These are phyloP conservation scores for Diaporthe capsici DNA, from an alignment of 2,329 filamentous ascomycete genomes.

Conservation along the genomic window DNA sequence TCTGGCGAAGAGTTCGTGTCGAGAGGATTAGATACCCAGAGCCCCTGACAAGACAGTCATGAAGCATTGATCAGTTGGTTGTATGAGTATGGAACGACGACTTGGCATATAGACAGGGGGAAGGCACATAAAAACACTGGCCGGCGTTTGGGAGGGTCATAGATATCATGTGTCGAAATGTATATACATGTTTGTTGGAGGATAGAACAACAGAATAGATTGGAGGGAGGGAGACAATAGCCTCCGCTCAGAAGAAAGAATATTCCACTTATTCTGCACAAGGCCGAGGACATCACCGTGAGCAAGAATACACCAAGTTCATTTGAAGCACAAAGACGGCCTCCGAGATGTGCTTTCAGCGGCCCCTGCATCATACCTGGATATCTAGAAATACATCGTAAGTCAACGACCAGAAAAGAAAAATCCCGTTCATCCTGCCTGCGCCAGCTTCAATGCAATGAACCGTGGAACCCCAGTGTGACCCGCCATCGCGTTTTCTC, in stretches of 20 bases:
- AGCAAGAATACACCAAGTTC: not conserved
- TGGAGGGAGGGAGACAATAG: not conserved
- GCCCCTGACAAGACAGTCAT: slow-evolving; percentile 25
- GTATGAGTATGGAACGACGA: slow-evolving; percentile 38
- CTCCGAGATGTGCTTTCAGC: slow-evolving; percentile 14
- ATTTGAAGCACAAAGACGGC: not conserved
- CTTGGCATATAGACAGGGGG: slow-evolving; percentile 39
- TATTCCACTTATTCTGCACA: not conserved
- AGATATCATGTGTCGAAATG: slow-evolving; percentile 29
- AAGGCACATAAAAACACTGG: slow-evolving; percentile 30
- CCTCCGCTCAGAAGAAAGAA: slow-evolving; percentile 19
- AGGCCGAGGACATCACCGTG: not conserved
- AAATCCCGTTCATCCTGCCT: slow-evolving; percentile 34
- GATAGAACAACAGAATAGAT: slow-evolving; percentile 19
- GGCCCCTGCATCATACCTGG: slow-evolving; percentile 30
- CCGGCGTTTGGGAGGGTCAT: slow-evolving; percentile 39
- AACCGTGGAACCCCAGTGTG: slow-evolving; percentile 26
- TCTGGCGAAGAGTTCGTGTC: slow-evolving; percentile 17
- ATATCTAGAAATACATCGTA: slow-evolving; percentile 37
- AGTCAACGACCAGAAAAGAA: slow-evolving; percentile 18
- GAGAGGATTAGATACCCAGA: slow-evolving; percentile 39
- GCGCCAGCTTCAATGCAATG: slow-evolving; percentile 40
- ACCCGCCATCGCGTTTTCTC: slow-evolving; percentile 9
- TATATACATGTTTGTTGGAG: slow-evolving; percentile 20
- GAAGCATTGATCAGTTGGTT: slow-evolving; percentile 31